These are phyloP conservation scores for Pelomyxa schiedti DNA, from an alignment of 78 protist genomes.

Conservation along the genomic window DNA sequence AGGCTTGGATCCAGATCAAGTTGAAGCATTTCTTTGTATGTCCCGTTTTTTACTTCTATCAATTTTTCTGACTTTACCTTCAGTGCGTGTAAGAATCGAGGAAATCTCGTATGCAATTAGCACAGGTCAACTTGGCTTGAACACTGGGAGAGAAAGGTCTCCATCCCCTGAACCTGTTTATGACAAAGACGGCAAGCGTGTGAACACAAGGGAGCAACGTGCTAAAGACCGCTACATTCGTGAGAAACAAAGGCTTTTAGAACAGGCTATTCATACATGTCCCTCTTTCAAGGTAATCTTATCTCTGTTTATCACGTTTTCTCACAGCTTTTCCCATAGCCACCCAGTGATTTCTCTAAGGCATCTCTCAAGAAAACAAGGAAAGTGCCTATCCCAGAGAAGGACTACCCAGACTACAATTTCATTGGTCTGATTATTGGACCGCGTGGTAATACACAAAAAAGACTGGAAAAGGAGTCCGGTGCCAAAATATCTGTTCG, in stretches of 20 bases:
- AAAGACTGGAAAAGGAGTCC: slow-evolving; percentile 67
- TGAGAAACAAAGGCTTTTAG: slow-evolving; percentile 47
- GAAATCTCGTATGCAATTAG: neutral
- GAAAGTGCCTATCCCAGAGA: slow-evolving; percentile 63
- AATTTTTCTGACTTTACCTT: too few species aligned
- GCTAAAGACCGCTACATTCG: slow-evolving; percentile 22
- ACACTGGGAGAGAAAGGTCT: slow-evolving; percentile 1
- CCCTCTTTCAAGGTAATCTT: slow-evolving; percentile 26
- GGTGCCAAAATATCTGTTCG: slow-evolving; percentile 76
- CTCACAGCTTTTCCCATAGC: slow-evolving; percentile 5
- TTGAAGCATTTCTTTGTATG: neutral
- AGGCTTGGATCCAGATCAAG: neutral
- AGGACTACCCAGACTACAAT: slow-evolving; percentile 71
- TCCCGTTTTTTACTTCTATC: too few species aligned
- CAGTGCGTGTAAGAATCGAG: neutral
- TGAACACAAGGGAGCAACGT: slow-evolving; percentile 73
- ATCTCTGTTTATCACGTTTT: neutral
- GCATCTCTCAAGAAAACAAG: slow-evolving; percentile 41
- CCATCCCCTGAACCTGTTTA: slow-evolving; percentile 75
- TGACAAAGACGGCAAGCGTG: slow-evolving; percentile 66
- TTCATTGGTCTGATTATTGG: slow-evolving; percentile 68
- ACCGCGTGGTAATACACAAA: slow-evolving; percentile 79
- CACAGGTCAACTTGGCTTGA: neutral
- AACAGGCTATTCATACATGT: slow-evolving; percentile 5
- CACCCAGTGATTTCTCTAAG: slow-evolving; percentile 55